Percentiles rank a stretch among this genome's conserved stretches.
These are phyloP conservation scores for Pulveroboletus ravenelii DNA, from an alignment of 768 basidiomycete species.

Conservation along the genomic window DNA sequence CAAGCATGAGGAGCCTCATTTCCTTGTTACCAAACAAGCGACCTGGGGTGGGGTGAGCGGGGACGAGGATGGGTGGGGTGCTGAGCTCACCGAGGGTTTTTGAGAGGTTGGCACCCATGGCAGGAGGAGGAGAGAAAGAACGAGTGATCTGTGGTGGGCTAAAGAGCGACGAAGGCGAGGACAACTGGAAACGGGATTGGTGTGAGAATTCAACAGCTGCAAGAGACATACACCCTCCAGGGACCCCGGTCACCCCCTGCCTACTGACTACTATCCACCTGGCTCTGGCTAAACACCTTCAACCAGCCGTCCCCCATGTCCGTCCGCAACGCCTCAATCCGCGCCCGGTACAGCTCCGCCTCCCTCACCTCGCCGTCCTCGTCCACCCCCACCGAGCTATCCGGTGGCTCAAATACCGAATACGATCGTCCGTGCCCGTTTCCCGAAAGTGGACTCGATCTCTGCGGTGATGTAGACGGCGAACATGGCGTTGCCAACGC, in stretches of 20 bases:
- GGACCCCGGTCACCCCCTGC: conserved; percentile 29
- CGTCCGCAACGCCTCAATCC: conserved; percentile 75
- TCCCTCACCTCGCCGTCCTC: conserved; percentile 37
- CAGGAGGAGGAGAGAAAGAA: conserved; percentile 8
- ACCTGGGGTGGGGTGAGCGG: conserved; percentile 40
- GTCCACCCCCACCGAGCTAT: not conserved
- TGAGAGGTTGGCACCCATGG: conserved; percentile 84
- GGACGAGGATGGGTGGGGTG: rapidly evolving
- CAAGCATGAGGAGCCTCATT: conserved; percentile 96
- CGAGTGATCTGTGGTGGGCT: conserved; percentile 30
- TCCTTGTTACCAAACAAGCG: conserved; percentile 98
- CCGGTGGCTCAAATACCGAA: conserved; percentile 55
- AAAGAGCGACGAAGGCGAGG: conserved; percentile 58
- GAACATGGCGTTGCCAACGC: conserved; percentile 3
- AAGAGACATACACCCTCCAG: conserved; percentile 9
- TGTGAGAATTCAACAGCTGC: conserved; percentile 23
- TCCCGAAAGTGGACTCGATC: conserved; percentile 13
- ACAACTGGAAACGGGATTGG: conserved; percentile 8
- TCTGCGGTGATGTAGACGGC: conserved; percentile 16
- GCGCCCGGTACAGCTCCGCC: conserved; percentile 69
- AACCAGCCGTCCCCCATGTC: conserved; percentile 92
- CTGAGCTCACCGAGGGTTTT: conserved; percentile 64
- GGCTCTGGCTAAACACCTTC: conserved; percentile 74
- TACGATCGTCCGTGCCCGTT: conserved; percentile 15
- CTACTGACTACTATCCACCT: conserved; percentile 11